Base-by-base conservation (phyloP, 2,329 filamentous ascomycete species). In the Cyphellophora attinorum region DNA sequence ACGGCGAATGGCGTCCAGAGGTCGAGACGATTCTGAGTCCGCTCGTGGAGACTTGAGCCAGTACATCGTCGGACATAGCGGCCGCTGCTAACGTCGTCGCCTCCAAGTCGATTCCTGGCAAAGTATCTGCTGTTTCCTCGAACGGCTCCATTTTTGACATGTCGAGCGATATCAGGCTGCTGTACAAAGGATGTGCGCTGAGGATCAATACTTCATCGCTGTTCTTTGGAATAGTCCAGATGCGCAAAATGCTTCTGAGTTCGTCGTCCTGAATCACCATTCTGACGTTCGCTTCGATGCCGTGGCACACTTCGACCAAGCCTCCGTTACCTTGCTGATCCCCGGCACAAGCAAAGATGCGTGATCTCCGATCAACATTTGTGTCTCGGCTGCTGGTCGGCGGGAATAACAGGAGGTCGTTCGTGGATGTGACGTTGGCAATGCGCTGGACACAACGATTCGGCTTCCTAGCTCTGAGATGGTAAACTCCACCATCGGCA, bases 401-500 rank as follows among this genome's bases (percentile, higher is more conserved):
- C 35, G 36, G 18, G 5, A 40, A 25, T 16, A 43, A 21, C 11
- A 50, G 31, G 16, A 52, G 51, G 46, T 78, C 67, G 27, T 67
- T 64, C 30, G 70, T 58, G 3, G 74, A 68, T 1, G 67, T 62
- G 65, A 68, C 79, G 41, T 77, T 77, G 12, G 72, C 71, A 34
- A 93, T 73, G 3, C 62, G 65, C 29, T 79, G 74, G 16, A 80
- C 64, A 34, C 67, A 67, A 30, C 62, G 58, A 32, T 60, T 68
- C 16, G 68, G 56, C 40, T 72, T 59, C 44, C 76, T 70, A 34
- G 78, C 68, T 38, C 69, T 61, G 56, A 83, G 77, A 57, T 77
- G 75, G 64, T 81, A 89, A 5, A 91, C 68, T 1, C 79, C 77
- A 5, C 88, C 88, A 40, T 79, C 74, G 6, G 85, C 82, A 34